phyloP scores from a whole-genome alignment of 768 basidiomycete species.

The Leccinum sublutescens region DNA sequence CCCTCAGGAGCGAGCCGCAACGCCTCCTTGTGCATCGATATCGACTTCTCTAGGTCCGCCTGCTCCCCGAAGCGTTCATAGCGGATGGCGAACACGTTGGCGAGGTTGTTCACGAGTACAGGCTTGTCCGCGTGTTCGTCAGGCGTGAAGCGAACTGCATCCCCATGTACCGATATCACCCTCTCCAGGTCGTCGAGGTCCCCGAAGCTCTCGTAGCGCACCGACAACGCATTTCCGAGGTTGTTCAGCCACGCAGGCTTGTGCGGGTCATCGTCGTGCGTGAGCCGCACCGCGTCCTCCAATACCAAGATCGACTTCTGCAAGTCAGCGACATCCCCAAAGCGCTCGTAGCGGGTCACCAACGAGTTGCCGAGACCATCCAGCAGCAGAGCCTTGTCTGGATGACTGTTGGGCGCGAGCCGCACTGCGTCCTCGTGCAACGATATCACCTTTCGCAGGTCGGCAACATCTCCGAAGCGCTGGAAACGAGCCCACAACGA shows the following conservation, averaged over 20 bases:
- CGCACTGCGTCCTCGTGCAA: background rate
- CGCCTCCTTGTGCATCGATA: background rate
- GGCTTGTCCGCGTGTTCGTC: background rate
- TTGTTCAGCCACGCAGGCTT: background rate
- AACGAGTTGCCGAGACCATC: background rate
- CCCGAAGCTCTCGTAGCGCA: background rate
- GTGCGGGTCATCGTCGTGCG: background rate
- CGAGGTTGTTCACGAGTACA: background rate
- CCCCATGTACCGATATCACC: background rate
- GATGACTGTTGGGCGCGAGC: background rate
- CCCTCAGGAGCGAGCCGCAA: background rate
- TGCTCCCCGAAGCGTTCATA: background rate
- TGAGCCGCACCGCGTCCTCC: background rate
- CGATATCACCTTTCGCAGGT: background rate
- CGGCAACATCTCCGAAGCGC: background rate
- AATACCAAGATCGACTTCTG: background rate
- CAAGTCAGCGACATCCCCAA: background rate
- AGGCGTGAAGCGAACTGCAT: background rate
- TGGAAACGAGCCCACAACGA: background rate
- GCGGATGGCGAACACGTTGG: background rate
- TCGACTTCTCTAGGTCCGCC: background rate
- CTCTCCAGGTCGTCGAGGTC: background rate
- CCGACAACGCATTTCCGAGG: background rate
- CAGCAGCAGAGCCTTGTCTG: background rate
- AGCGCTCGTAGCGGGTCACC: background rate